Conservation (phyloP, 805 yeast genomes). For the Candida tallmaniae region DNA sequence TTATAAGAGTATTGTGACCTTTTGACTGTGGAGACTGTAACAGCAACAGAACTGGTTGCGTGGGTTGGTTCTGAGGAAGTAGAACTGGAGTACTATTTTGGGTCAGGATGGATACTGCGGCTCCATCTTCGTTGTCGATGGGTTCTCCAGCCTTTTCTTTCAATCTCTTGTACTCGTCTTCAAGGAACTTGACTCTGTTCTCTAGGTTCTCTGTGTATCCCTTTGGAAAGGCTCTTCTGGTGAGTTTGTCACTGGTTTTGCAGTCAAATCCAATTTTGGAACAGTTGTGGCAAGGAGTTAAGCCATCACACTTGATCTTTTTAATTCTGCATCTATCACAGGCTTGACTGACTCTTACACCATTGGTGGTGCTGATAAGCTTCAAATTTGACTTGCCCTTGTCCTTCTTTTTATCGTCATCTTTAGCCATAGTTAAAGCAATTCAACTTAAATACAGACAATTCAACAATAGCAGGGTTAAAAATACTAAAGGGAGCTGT, state of each 20-base stretch:
- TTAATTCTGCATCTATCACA: constrained; percentile 78
- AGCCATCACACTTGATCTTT: constrained; percentile 73
- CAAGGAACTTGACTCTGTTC: constrained; percentile 54
- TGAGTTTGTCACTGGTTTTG: constrained; percentile 65
- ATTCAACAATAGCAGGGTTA: background rate
- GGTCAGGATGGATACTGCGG: background rate
- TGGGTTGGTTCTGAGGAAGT: constrained; percentile 1
- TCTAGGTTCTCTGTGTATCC: constrained; percentile 79
- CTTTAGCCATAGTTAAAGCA: too few species aligned
- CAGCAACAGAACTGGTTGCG: background rate
- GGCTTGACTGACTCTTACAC: constrained; percentile 66
- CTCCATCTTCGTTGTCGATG: background rate
- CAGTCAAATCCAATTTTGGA: constrained; percentile 61
- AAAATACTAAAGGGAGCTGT: too few species aligned
- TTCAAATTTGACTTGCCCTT: constrained; percentile 24
- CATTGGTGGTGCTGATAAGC: constrained; percentile 33
- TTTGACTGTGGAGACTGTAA: constrained; percentile 3
- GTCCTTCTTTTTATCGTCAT: constrained; percentile 2
- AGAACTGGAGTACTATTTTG: background rate
- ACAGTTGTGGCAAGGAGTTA: constrained; percentile 68
- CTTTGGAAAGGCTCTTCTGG: constrained; percentile 74
- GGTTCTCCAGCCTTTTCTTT: constrained; percentile 22
- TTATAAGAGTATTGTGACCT: constrained; percentile 15
- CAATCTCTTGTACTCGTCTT: constrained; percentile 47
- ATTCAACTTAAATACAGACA: too few species aligned